phyloP scores from a whole-genome alignment of 176 grass and related monocot species.

The Echinochloa phyllopogon region DNA sequence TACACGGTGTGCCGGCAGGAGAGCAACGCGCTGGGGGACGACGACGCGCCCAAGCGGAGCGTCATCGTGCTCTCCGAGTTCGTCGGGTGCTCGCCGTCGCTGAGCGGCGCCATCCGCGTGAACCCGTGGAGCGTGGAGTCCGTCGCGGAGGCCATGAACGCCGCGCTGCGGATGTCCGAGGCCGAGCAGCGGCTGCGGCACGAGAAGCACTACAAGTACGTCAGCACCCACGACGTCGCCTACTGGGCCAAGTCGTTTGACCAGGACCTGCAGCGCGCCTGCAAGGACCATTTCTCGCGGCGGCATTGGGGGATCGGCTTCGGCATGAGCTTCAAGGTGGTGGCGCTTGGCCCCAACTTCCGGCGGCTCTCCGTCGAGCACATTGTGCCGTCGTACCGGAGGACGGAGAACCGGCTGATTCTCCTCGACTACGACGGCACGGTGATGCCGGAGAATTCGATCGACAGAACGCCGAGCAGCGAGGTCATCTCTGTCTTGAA shows the following conservation, averaged over 20 bases:
- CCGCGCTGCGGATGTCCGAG: constrained; percentile 64
- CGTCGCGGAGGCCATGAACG: constrained; percentile 80
- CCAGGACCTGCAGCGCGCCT: constrained; percentile 85
- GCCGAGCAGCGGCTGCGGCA: constrained; percentile 84
- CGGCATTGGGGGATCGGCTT: constrained; percentile 92
- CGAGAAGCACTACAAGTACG: constrained; percentile 96
- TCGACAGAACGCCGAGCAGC: constrained; percentile 65
- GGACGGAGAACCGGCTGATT: constrained; percentile 57
- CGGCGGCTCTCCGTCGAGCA: constrained; percentile 77
- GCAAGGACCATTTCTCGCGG: constrained; percentile 83
- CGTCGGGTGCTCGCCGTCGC: constrained; percentile 88
- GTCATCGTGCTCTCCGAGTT: constrained; percentile 89
- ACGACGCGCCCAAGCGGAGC: constrained; percentile 66
- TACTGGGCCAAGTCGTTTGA: constrained; percentile 89
- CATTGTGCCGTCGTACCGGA: constrained; percentile 65
- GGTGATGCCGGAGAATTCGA: constrained; percentile 66
- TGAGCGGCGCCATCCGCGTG: constrained; percentile 84
- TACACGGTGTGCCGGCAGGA: constrained; percentile 92
- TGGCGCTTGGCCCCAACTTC: constrained; percentile 82
- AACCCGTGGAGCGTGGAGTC: constrained; percentile 94
- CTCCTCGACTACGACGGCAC: constrained; percentile 97
- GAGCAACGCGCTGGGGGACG: constrained; percentile 51
- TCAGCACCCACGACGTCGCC: constrained; percentile 84
- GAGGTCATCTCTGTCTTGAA: constrained; percentile 82
- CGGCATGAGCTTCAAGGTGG: constrained; percentile 90